These are phyloP conservation scores for Monilinia vaccinii-corymbosi DNA, from an alignment of 2,329 filamentous ascomycete genomes.

Conservation along the genomic window DNA sequence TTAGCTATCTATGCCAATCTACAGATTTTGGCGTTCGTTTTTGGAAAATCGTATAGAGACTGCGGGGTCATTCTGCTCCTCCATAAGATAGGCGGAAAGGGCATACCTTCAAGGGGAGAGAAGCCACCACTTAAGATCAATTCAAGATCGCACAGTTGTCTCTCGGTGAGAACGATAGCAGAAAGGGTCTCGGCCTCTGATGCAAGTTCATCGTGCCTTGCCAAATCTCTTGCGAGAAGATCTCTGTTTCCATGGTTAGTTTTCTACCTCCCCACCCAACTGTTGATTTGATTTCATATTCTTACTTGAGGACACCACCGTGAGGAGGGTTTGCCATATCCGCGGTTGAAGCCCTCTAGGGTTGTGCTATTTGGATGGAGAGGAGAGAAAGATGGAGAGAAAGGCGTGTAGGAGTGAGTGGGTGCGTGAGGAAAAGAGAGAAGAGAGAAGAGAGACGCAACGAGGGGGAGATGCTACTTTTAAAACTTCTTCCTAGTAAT, in stretches of 20 bases:
- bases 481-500: background rate
- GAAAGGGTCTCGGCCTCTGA: conserved; percentile 81
- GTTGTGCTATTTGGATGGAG: background rate
- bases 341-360: conserved; percentile 11
- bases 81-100: conserved; percentile 11
- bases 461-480: background rate
- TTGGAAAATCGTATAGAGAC: conserved; percentile 3
- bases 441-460: background rate
- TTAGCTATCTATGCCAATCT: conserved; percentile 21
- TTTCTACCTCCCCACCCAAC: background rate
- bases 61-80: conserved; percentile 22
- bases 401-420: background rate
- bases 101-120: conserved; percentile 86
- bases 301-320: conserved; percentile 80
- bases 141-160: conserved; percentile 96
- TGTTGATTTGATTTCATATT: background rate
- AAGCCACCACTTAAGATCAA: conserved; percentile 96
- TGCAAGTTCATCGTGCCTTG: conserved; percentile 68
- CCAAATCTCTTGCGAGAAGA: conserved; percentile 85
- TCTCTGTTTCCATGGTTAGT: conserved; percentile 38
- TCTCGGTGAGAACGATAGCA: conserved; percentile 76
- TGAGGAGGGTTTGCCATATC: conserved; percentile 65
- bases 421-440: background rate
- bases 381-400: background rate
- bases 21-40: background rate